These are phyloP conservation scores for Leishmania martiniquensis DNA, from an alignment of 208 protist genomes.

Conservation along the genomic window DNA sequence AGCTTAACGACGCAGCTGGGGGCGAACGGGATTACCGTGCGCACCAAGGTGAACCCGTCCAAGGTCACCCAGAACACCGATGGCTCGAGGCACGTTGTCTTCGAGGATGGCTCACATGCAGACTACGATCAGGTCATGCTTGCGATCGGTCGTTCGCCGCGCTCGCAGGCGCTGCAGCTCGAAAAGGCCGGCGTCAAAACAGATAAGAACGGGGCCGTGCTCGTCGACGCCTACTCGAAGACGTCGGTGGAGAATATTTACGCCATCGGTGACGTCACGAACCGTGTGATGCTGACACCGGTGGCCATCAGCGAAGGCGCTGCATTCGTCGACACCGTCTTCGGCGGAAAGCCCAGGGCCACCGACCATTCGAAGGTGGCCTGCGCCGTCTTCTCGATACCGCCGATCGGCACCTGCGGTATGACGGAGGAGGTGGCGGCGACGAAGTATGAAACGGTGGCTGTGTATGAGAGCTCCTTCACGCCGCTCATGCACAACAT, in stretches of 20 bases:
- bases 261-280: conserved; percentile 98
- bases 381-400: conserved; percentile 92
- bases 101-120: conserved; percentile 74
- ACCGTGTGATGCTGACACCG: conserved; percentile 90
- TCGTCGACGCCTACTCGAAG: conserved; percentile 92
- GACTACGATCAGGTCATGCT: conserved; percentile 96
- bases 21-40: conserved; percentile 83
- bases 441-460: conserved; percentile 64
- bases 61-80: conserved; percentile 73
- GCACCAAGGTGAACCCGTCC: conserved; percentile 79
- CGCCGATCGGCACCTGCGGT: conserved; percentile 87
- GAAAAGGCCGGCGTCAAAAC: conserved; percentile 91
- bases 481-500: conserved; percentile 92
- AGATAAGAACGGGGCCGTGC: conserved; percentile 84
- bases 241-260: conserved; percentile 96
- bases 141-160: conserved; percentile 95
- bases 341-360: conserved; percentile 66
- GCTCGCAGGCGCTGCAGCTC: conserved; percentile 91
- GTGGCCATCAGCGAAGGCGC: conserved; percentile 91
- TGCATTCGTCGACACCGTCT: conserved; percentile 85
- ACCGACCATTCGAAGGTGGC: conserved; percentile 88
- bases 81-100: conserved; percentile 75
- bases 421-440: conserved; percentile 85
- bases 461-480: conserved; percentile 88
- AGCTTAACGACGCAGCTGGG: conserved; percentile 77